Percentiles rank a stretch among this genome's conserved stretches.
phyloP scores from a whole-genome alignment of 176 grass and related monocot genomes.

The Lolium perenne region DNA sequence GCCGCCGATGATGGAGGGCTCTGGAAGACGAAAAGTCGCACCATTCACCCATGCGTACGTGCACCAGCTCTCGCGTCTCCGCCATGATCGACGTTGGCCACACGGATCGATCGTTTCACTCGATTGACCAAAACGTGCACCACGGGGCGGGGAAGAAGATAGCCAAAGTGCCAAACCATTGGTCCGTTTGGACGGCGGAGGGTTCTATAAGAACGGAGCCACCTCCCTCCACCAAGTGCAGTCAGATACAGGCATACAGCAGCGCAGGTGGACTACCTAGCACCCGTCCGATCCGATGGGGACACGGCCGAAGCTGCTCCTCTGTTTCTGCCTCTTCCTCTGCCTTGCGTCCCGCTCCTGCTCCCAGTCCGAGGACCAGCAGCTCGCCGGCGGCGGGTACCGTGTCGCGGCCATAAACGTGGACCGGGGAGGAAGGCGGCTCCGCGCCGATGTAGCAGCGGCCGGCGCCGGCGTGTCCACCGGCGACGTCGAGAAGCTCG shows the following conservation, averaged over 20 bases:
- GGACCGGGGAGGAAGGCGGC: slow-evolving; percentile 3
- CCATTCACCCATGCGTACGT: not conserved
- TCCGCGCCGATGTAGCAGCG: slow-evolving; percentile 1
- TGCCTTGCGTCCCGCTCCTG: not conserved
- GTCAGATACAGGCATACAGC: too few relatives aligned
- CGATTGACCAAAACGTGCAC: not conserved
- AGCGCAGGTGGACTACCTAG: too few relatives aligned
- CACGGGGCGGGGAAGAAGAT: too few relatives aligned
- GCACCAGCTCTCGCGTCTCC: too few relatives aligned
- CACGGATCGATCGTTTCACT: not conserved
- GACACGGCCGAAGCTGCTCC: not conserved
- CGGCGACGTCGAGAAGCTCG: slow-evolving; percentile 20
- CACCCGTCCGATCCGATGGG: not conserved
- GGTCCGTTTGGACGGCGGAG: slow-evolving; percentile 19
- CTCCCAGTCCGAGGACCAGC: not conserved
- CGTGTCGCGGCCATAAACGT: not conserved
- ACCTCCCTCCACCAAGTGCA: not conserved
- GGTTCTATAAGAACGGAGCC: not conserved
- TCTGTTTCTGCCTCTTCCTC: slow-evolving; percentile 13
- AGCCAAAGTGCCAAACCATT: not conserved
- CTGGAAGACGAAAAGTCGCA: not conserved
- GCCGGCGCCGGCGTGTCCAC: not conserved
- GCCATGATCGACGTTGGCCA: not conserved
- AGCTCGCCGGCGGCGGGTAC: slow-evolving; percentile 26
- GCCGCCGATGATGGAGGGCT: not conserved